Conservation (phyloP, 2,329 filamentous ascomycete species). For the Phialophora macrospora region DNA sequence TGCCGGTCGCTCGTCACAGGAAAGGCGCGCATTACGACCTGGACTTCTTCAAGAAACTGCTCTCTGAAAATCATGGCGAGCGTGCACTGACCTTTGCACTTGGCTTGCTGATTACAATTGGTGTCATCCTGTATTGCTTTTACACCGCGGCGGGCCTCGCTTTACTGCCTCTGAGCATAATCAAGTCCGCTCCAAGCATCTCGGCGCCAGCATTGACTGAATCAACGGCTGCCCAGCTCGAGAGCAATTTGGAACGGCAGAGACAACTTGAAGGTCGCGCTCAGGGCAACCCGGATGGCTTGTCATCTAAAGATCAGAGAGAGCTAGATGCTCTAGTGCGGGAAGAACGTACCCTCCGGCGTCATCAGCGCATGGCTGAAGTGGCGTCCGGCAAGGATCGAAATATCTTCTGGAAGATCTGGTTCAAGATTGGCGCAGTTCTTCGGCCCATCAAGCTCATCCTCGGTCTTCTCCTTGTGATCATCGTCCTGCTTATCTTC, state of each 20-base stretch:
- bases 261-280: slow-evolving; percentile 87
- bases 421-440: slow-evolving; percentile 79
- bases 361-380: slow-evolving; percentile 83
- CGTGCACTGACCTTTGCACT: slow-evolving; percentile 88
- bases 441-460: slow-evolving; percentile 89
- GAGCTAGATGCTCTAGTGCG: slow-evolving; percentile 85
- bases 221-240: slow-evolving; percentile 77
- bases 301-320: slow-evolving; percentile 83
- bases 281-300: slow-evolving; percentile 71
- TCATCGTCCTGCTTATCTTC: slow-evolving; percentile 77
- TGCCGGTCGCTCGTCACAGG: slow-evolving; percentile 74
- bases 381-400: slow-evolving; percentile 73
- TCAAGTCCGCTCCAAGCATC: slow-evolving; percentile 86
- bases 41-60: slow-evolving; percentile 86
- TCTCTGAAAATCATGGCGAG: slow-evolving; percentile 83
- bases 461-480: slow-evolving; percentile 76
- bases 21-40: slow-evolving; percentile 74
- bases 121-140: slow-evolving; percentile 81
- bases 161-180: slow-evolving; percentile 83
- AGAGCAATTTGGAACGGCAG: slow-evolving; percentile 88
- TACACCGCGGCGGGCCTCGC: slow-evolving; percentile 91
- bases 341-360: slow-evolving; percentile 89
- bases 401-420: slow-evolving; percentile 65
- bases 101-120: slow-evolving; percentile 84
- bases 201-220: slow-evolving; percentile 79